Conservation (phyloP, 2,329 filamentous ascomycete genomes). For the Metarhizium anisopliae region DNA sequence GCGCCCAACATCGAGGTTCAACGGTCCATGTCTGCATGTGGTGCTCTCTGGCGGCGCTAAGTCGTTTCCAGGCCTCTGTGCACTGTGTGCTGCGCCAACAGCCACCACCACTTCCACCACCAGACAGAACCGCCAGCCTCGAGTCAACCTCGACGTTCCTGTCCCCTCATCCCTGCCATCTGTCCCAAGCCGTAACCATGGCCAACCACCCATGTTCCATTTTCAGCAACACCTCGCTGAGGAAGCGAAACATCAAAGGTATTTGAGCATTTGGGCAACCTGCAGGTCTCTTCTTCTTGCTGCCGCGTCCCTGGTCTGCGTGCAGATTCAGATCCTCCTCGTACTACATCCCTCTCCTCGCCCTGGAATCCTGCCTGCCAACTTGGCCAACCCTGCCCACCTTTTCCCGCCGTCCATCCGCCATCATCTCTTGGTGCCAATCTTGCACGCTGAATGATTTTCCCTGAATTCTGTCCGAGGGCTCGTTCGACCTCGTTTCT, state of each 20-base stretch:
- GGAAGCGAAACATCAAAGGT: not conserved
- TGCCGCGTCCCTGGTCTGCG: not conserved
- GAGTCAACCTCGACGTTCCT: no score
- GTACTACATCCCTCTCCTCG: not conserved
- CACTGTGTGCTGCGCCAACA: no score
- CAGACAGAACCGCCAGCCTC: no score
- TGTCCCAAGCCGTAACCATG: not conserved
- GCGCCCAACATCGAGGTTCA: no score
- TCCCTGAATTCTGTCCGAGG: not conserved
- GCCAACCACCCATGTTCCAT: not conserved
- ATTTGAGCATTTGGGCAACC: not conserved
- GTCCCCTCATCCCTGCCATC: no score
- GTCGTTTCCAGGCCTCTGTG: no score
- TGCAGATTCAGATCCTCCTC: not conserved
- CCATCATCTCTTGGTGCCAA: not conserved
- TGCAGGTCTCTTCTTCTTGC: not conserved
- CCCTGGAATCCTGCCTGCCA: not conserved
- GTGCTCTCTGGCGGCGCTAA: no score
- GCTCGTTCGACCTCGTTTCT: not conserved
- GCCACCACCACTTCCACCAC: no score
- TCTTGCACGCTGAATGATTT: no score
- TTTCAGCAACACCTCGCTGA: not conserved
- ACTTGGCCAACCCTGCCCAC: not conserved
- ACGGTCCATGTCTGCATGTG: no score
- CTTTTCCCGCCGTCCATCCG: not conserved